Evolutionary conservation across 129 eudicot genomes (phyloP), one percentile per base, ranked within the genome.

Genomic region (Centella asiatica): DNA sequence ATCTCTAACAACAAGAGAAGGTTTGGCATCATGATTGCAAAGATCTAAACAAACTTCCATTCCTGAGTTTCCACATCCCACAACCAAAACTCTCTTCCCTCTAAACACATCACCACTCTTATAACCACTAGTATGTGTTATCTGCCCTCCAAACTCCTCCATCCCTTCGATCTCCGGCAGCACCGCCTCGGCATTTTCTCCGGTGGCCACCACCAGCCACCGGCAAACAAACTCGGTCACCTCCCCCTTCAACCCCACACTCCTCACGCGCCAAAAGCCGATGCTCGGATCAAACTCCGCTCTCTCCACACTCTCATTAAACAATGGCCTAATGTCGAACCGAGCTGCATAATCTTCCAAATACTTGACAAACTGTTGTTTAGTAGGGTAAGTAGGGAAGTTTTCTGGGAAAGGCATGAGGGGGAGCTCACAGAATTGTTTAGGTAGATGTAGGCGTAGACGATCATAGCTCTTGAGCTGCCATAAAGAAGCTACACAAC

Each of bases 31-130:
- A 72, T 87, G 80, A 75, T 87, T 81, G 61, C 89, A 87, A 44
- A 92, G 96, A 75, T 92, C 99, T 76, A 92, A 82, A 64, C 90
- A 87, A 8, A 92, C 96, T 68, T 92, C 99, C 99, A 92, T 92
- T 23, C 99, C 99, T 28, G 99, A 92, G 70, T 92, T 92, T 44
- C 99, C 99, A 80, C 96, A 81, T 7, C 99, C 99, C 31, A 92
- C 99, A 6, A 92, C 99, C 78, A 87, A 76, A 13, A 92, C 99
- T 44, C 69, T 80, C 59, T 84, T 87, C 71, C 96, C 95, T 59
- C 49, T 49, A 67, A 77, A 92, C 14, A 23, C 72, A 10, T 57
- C 72, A 7, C 99, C 99, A 73, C 85, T 79, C 62, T 68, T 80
- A 62, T 92, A 92, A 77, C 71, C 74, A 49, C 96, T 48, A 15